phyloP scores from a whole-genome alignment of 768 basidiomycete species.

The Clitopilus passeckerianus region DNA sequence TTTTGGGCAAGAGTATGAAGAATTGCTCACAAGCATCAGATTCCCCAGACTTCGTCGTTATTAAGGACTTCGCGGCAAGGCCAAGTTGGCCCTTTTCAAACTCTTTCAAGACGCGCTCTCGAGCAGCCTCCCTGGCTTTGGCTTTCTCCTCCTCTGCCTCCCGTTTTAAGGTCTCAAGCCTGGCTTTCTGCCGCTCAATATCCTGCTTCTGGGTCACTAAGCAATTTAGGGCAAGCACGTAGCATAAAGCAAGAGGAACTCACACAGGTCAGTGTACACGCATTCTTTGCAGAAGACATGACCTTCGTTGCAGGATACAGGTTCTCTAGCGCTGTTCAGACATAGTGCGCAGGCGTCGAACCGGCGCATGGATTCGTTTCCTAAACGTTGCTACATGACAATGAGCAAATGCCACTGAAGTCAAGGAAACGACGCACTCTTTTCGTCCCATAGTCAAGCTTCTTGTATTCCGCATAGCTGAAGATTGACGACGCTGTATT shows the following conservation, averaged over 20 bases:
- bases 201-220: slow-evolving; percentile 86
- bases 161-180: slow-evolving; percentile 65
- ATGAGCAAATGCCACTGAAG: slow-evolving; percentile 3
- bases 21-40: slow-evolving; percentile 24
- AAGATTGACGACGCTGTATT: slow-evolving; percentile 88
- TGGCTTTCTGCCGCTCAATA: slow-evolving; percentile 86
- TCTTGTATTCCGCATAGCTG: slow-evolving; percentile 87
- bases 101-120: slow-evolving; percentile 85
- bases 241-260: slow-evolving; percentile 18
- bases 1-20: not conserved
- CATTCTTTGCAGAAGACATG: slow-evolving; percentile 98
- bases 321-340: slow-evolving; percentile 76
- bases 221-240: slow-evolving; percentile 6
- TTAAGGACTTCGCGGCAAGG: slow-evolving; percentile 39
- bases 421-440: slow-evolving; percentile 34
- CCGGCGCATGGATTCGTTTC: slow-evolving; percentile 88
- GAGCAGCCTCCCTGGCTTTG: slow-evolving; percentile 65
- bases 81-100: slow-evolving; percentile 86
- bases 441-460: slow-evolving; percentile 80
- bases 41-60: slow-evolving; percentile 35
- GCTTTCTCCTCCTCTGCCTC: slow-evolving; percentile 79
- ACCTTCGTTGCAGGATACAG: slow-evolving; percentile 78
- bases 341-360: slow-evolving; percentile 93
- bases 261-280: slow-evolving; percentile 78
- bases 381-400: slow-evolving; percentile 59